phyloP scores from a whole-genome alignment of 2,329 filamentous ascomycete genomes.

The Xylariaceae sp. region DNA sequence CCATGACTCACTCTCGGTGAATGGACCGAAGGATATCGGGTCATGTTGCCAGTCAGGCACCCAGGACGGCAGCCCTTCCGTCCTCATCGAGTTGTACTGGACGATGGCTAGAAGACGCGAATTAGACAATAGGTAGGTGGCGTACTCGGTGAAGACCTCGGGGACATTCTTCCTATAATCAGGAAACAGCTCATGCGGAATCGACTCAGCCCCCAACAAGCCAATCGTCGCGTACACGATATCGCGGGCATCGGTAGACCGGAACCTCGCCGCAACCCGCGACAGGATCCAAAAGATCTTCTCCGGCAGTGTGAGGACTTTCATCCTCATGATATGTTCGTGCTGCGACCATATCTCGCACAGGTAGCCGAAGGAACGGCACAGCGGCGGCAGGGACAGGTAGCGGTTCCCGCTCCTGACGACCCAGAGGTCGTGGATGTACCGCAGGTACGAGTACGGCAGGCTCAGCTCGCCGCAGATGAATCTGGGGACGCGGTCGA shows the following conservation, averaged over 20 bases:
- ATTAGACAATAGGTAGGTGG: constrained; percentile 6
- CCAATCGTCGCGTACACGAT: constrained; percentile 10
- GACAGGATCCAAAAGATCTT: constrained; percentile 8
- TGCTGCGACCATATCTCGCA: constrained; percentile 5
- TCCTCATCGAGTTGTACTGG: constrained; percentile 13
- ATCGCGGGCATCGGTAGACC: constrained; percentile 9
- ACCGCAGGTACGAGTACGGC: constrained; percentile 2
- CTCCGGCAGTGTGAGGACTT: neutral
- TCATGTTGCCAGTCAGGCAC: constrained; percentile 11
- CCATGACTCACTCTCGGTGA: neutral
- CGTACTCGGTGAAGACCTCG: constrained; percentile 8
- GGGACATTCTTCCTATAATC: constrained; percentile 7
- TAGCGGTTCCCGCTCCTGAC: neutral
- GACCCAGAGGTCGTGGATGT: constrained; percentile 6
- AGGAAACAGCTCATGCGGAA: constrained; percentile 1
- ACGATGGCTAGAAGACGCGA: constrained; percentile 5
- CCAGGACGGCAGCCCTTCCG: constrained; percentile 11
- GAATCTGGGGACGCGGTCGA: constrained; percentile 1
- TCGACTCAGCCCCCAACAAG: neutral
- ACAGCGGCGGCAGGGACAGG: constrained; percentile 1
- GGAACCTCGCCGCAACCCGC: constrained; percentile 3
- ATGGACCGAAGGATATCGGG: neutral
- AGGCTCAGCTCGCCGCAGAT: constrained; percentile 8
- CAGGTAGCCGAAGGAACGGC: constrained; percentile 1
- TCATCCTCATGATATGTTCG: neutral